These are phyloP conservation scores for Ambrosiella beaveri DNA, from an alignment of 2,329 filamentous ascomycete species.

Conservation along the genomic window DNA sequence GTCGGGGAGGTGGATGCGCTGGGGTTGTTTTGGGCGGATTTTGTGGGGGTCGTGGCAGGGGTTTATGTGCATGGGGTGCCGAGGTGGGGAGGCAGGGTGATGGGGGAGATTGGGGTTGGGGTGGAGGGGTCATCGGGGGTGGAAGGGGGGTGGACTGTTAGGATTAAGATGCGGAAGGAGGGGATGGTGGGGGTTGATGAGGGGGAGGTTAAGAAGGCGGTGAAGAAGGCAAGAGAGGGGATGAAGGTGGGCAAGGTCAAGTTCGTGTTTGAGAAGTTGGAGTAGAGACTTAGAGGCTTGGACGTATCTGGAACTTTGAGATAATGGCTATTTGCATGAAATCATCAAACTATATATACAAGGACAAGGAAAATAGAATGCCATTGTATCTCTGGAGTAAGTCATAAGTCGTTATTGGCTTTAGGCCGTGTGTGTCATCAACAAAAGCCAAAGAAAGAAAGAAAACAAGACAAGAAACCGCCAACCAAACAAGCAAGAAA, in stretches of 20 bases:
- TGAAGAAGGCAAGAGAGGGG: not conserved
- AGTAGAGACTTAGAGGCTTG: not conserved
- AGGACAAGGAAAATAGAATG: no score
- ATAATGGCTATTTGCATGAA: not conserved
- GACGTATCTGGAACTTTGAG: not conserved
- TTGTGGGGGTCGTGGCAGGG: constrained; percentile 20
- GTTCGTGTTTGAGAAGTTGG: not conserved
- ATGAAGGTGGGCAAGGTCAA: not conserved
- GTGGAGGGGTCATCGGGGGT: constrained; percentile 24
- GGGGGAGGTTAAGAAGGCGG: not conserved
- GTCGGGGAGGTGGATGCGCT: constrained; percentile 22
- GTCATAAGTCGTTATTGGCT: not conserved
- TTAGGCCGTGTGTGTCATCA: not conserved
- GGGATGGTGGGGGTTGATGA: not conserved
- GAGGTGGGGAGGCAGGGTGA: constrained; percentile 24
- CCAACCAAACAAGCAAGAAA: not conserved
- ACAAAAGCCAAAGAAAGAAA: not conserved
- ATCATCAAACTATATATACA: not conserved
- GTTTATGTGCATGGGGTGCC: constrained; percentile 19
- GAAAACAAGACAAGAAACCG: not conserved
- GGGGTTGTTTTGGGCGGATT: constrained; percentile 31
- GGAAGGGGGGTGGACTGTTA: constrained; percentile 27
- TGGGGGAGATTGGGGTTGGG: constrained; percentile 26
- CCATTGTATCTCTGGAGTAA: not conserved
- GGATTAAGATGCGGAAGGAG: constrained; percentile 19